phyloP scores from a whole-genome alignment of 1,139 yeast species.

The Sugiyamaella sp. region DNA sequence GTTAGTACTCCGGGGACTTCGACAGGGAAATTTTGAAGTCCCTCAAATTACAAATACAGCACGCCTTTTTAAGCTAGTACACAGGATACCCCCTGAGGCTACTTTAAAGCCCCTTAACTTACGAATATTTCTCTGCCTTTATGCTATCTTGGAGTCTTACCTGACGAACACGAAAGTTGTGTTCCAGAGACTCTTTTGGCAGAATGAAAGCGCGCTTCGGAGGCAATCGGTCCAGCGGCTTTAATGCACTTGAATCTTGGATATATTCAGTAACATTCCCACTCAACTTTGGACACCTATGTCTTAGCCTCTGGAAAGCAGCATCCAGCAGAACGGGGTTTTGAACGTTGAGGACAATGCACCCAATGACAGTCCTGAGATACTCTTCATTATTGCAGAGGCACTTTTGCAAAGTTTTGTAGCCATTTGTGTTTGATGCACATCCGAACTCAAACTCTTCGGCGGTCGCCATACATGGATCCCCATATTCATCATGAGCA shows the following conservation, averaged over 20 bases:
- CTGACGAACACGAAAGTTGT: constrained; percentile 16
- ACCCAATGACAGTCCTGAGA: constrained; percentile 21
- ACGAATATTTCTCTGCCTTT: constrained; percentile 13
- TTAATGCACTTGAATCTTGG: neutral
- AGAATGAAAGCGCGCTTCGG: constrained; percentile 1
- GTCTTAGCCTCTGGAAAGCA: constrained; percentile 7
- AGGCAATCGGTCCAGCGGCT: neutral
- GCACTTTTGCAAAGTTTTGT: constrained; percentile 9
- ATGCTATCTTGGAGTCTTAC: constrained; percentile 11
- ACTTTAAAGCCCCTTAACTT: neutral
- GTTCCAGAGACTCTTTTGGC: constrained; percentile 5
- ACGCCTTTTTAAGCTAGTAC: neutral
- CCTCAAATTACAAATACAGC: too few relatives aligned
- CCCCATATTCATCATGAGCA: constrained; percentile 22
- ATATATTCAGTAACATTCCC: constrained; percentile 7
- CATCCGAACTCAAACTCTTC: constrained; percentile 18
- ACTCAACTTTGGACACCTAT: constrained; percentile 8
- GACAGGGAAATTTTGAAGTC: too few relatives aligned
- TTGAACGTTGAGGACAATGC: constrained; percentile 21
- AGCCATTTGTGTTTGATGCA: neutral
- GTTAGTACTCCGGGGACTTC: too few relatives aligned
- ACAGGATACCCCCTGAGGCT: too few relatives aligned
- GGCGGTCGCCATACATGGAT: constrained; percentile 24
- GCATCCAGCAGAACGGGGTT: constrained; percentile 6
- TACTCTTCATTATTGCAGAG: constrained; percentile 22